phyloP scores from a whole-genome alignment of 1,284 basidiomycete genomes.

The Cutaneotrichosporon sp. region DNA sequence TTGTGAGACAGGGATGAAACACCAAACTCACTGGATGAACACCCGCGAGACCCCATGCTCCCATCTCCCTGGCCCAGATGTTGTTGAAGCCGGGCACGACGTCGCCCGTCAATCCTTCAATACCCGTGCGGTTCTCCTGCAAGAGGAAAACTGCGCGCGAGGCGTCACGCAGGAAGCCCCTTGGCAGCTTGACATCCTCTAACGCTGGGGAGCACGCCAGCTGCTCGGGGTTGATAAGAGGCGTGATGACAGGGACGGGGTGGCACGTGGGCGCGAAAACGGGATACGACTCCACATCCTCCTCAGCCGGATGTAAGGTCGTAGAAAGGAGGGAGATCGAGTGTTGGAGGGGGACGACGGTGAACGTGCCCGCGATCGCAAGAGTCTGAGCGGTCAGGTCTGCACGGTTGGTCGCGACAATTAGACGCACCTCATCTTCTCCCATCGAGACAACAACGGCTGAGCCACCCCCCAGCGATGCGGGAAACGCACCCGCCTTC shows the following conservation, averaged over 20 bases:
- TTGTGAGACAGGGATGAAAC: no score
- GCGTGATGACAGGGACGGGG: constrained; percentile 58
- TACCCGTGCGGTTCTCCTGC: constrained; percentile 42
- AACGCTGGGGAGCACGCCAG: neutral
- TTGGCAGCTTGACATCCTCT: constrained; percentile 21
- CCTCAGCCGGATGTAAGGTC: constrained; percentile 54
- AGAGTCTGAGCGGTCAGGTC: constrained; percentile 30
- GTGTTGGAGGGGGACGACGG: constrained; percentile 40
- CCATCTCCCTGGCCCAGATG: constrained; percentile 44
- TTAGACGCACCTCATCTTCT: constrained; percentile 3
- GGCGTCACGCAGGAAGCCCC: constrained; percentile 17
- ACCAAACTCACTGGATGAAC: constrained; percentile 64
- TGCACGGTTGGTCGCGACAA: no score
- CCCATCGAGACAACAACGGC: neutral
- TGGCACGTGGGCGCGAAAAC: constrained; percentile 59
- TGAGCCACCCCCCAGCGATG: constrained; percentile 14
- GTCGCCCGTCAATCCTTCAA: constrained; percentile 43
- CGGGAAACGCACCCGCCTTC: constrained; percentile 19
- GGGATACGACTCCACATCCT: constrained; percentile 42
- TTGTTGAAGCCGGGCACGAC: constrained; percentile 49
- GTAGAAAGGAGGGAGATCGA: constrained; percentile 42
- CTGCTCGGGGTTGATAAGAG: constrained; percentile 5
- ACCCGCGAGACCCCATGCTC: constrained; percentile 57
- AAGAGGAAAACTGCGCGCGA: constrained; percentile 39
- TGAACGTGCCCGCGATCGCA: constrained; percentile 42